Evolutionary conservation across 2,329 filamentous ascomycete species (phyloP), one percentile per base, ranked within the genome.

Genomic region (Falciphora oryzae): DNA sequence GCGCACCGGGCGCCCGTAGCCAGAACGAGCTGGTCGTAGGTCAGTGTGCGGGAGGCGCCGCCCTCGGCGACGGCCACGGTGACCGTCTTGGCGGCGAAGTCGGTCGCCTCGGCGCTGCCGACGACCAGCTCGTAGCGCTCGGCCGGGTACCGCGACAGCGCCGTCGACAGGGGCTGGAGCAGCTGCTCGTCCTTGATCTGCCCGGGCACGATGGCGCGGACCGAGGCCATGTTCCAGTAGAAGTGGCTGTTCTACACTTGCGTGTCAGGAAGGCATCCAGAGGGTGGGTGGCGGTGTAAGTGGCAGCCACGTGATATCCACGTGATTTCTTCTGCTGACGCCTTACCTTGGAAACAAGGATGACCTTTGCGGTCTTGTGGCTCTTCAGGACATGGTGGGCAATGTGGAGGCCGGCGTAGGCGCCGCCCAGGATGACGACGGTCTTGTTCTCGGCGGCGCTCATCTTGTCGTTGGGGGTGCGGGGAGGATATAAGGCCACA

Each of bases 161-260:
- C 81, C 1, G 78, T 72, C 64, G 76, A 76, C 64, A 87, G 81
- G 44, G 83, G 78, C 63, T 76, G 76, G 71, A 81, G 78, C 68
- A 85, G 74, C 68, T 84, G 75, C 14, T 83, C 79, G 66, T 84
- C 81, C 53, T 76, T 76, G 70, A 85, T 68, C 61, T 76, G 67
- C 53, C 77, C 80, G 3, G 83, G 83, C 59, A 86, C 74, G 67
- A 86, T 79, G 72, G 81, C 83, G 60, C 84, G 81, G 58, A 85
- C 79, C 1, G 84, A 79, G 31, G 83, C 83, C 6, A 85, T 64
- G 73, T 85, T 85, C 83, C 83, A 85, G 76, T 80, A 86, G 68
- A 86, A 83, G 69, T 86, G 83, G 67, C 77, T 80, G 68, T 80
- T 85, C 81, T 85, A 74, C 38, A 50, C 7, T 53, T 53, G 18